phyloP scores from a whole-genome alignment of 148 eudicot species.

The Diospyros kaki region DNA sequence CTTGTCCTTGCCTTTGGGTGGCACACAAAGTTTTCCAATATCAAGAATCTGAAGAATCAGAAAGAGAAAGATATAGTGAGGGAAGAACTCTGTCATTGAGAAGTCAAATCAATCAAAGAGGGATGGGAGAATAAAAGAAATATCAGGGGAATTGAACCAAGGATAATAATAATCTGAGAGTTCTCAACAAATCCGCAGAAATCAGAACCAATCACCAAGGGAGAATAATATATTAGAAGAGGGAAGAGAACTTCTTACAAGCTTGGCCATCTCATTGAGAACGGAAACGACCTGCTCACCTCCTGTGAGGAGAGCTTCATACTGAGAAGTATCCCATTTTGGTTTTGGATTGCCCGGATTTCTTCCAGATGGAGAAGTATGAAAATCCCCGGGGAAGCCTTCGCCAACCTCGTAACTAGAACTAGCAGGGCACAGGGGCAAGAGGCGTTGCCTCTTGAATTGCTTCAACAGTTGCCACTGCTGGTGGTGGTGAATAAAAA shows the following conservation, averaged over 20 bases:
- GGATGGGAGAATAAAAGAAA: no score
- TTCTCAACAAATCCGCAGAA: no score
- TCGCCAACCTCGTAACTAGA: slow-evolving; percentile 61
- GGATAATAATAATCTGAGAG: no score
- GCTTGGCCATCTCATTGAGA: slow-evolving; percentile 74
- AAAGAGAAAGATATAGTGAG: no score
- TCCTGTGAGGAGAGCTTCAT: slow-evolving; percentile 75
- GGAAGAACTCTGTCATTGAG: no score
- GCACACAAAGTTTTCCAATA: no score
- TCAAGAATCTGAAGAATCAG: no score
- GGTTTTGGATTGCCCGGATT: slow-evolving; percentile 21
- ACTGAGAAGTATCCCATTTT: slow-evolving; percentile 31
- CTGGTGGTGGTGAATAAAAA: slow-evolving; percentile 7
- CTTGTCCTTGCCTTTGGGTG: no score
- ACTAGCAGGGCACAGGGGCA: slow-evolving; percentile 21
- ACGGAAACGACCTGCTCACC: slow-evolving; percentile 95
- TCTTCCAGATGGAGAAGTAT: slow-evolving; percentile 9
- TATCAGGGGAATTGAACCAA: no score
- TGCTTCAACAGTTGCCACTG: neutral
- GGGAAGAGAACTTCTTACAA: slow-evolving; percentile 37
- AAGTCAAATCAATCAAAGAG: no score
- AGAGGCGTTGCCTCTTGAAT: slow-evolving; percentile 9
- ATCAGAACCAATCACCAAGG: no score
- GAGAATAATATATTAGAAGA: neutral
- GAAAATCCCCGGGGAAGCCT: slow-evolving; percentile 38